Conservation (phyloP, 2,329 filamentous ascomycete genomes). For the Colletotrichum spinosum region DNA sequence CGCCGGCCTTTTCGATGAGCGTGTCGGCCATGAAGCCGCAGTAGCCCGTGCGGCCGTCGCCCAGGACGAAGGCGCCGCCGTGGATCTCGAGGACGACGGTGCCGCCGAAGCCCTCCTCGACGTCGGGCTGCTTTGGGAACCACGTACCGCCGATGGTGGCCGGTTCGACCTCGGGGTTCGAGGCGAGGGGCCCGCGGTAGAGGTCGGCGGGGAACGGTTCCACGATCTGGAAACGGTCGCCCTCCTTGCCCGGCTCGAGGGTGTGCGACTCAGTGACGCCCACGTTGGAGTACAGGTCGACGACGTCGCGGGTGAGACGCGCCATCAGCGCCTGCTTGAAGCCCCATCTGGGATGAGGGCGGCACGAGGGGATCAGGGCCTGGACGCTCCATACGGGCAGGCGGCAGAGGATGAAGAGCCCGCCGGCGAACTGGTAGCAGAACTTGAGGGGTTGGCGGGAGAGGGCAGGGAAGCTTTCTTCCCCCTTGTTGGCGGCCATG, state of each 20-base stretch:
- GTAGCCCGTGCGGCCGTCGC: slow-evolving; percentile 45
- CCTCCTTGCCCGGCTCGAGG: slow-evolving; percentile 43
- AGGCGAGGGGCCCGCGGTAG: slow-evolving; percentile 37
- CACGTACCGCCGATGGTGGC: slow-evolving; percentile 40
- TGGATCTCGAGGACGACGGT: slow-evolving; percentile 46
- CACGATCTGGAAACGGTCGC: slow-evolving; percentile 41
- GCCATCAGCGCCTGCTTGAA: slow-evolving; percentile 28
- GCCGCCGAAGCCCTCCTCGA: slow-evolving; percentile 23
- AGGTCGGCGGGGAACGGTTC: slow-evolving; percentile 30
- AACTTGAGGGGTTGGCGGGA: slow-evolving; percentile 16
- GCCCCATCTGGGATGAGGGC: slow-evolving; percentile 25
- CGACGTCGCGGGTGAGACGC: slow-evolving; percentile 15
- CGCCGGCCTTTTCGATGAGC: slow-evolving; percentile 41
- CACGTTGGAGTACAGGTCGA: slow-evolving; percentile 22
- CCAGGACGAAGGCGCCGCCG: slow-evolving; percentile 47
- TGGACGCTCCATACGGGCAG: slow-evolving; percentile 13
- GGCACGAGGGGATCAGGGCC: slow-evolving; percentile 19
- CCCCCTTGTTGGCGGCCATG: slow-evolving; percentile 12
- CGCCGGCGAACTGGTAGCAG: slow-evolving; percentile 18
- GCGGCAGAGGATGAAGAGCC: slow-evolving; percentile 10
- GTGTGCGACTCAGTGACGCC: slow-evolving; percentile 26
- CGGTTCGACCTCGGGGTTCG: slow-evolving; percentile 36
- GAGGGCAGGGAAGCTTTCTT: slow-evolving; percentile 8
- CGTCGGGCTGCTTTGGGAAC: slow-evolving; percentile 39
- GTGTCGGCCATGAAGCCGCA: slow-evolving; percentile 43